Evolutionary conservation across 2,329 filamentous ascomycete genomes (phyloP).

Genomic region (Talaromyces sp.): DNA sequence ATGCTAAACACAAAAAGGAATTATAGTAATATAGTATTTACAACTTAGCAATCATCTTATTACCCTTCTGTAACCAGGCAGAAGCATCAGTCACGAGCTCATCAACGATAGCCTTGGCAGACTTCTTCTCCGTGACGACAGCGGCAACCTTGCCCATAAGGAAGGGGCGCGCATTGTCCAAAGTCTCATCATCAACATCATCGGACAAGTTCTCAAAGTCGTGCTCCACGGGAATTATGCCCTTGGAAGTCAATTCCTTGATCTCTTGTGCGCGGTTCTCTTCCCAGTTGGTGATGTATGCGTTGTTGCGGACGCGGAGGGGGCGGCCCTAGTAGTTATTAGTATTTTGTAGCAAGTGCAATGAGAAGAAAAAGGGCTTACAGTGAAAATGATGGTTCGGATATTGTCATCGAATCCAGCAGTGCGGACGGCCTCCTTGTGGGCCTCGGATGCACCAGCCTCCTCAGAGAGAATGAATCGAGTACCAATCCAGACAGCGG

Average conservation of each 20-base stretch:
- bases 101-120: slow-evolving; percentile 86
- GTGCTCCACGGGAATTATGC: slow-evolving; percentile 87
- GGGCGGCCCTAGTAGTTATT: slow-evolving; percentile 63
- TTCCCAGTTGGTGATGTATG: slow-evolving; percentile 96
- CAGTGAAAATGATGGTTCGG: slow-evolving; percentile 95
- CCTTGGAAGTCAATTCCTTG: slow-evolving; percentile 84
- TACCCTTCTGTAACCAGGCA: slow-evolving; percentile 64
- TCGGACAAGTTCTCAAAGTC: slow-evolving; percentile 80
- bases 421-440: slow-evolving; percentile 93
- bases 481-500: slow-evolving; percentile 93
- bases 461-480: slow-evolving; percentile 92
- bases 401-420: slow-evolving; percentile 93
- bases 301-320: slow-evolving; percentile 86
- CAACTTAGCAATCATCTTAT: slow-evolving; percentile 66
- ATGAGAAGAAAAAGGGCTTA: slow-evolving; percentile 22
- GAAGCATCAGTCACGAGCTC: slow-evolving; percentile 86
- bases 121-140: slow-evolving; percentile 88
- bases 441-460: slow-evolving; percentile 85
- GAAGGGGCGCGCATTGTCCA: slow-evolving; percentile 88
- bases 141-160: slow-evolving; percentile 97
- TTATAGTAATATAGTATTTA: slow-evolving; percentile 39
- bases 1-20: neutral
- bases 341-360: neutral
- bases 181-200: slow-evolving; percentile 74
- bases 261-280: slow-evolving; percentile 86